phyloP scores from a whole-genome alignment of 2,329 filamentous ascomycete species.

The Emydomyces testavorans region DNA sequence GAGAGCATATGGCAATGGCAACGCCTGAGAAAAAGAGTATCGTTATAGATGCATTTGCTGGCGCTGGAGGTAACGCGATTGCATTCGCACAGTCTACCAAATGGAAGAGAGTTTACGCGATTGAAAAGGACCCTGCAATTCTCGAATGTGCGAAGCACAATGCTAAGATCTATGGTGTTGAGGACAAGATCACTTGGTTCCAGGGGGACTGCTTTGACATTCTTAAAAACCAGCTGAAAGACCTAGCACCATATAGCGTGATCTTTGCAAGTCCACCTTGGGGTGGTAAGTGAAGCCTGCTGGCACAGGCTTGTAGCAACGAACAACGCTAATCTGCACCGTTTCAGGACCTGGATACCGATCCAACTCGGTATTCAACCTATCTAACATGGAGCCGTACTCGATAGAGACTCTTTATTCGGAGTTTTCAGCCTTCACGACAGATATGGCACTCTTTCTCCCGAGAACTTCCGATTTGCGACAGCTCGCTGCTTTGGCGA shows the following conservation, averaged over 20 bases:
- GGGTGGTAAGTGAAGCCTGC: constrained; percentile 46
- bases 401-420: constrained; percentile 51
- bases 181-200: constrained; percentile 70
- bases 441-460: constrained; percentile 61
- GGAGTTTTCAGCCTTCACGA: constrained; percentile 45
- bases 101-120: constrained; percentile 75
- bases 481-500: constrained; percentile 54
- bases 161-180: constrained; percentile 70
- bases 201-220: constrained; percentile 75
- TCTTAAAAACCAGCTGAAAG: constrained; percentile 43
- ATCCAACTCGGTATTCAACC: constrained; percentile 61
- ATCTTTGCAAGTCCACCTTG: constrained; percentile 64
- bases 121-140: constrained; percentile 71
- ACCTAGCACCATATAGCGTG: constrained; percentile 42
- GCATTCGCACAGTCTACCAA: constrained; percentile 73
- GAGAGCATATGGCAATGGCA: constrained; percentile 53
- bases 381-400: constrained; percentile 82
- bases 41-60: constrained; percentile 80
- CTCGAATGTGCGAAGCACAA: constrained; percentile 89
- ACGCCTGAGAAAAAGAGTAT: constrained; percentile 47
- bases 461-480: constrained; percentile 74
- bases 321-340: constrained; percentile 1
- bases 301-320: too few relatives aligned
- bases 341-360: constrained; percentile 50
- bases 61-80: constrained; percentile 86